phyloP scores from a whole-genome alignment of 2,329 filamentous ascomycete genomes.

The Geoglossum cookeanum region DNA sequence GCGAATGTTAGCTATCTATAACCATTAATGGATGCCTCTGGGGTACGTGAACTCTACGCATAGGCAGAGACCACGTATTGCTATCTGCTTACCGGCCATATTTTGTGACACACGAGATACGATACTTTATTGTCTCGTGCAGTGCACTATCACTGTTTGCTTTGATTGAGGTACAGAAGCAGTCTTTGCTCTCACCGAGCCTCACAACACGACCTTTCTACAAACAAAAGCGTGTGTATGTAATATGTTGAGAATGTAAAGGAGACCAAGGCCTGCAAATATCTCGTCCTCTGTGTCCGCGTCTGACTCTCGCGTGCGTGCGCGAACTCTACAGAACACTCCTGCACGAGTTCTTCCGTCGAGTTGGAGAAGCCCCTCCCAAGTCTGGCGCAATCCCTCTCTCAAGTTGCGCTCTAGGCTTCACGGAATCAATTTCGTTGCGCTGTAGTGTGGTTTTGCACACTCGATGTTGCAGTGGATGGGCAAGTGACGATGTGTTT shows the following conservation, averaged over 20 bases:
- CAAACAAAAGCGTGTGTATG: slow-evolving; percentile 3
- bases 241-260: neutral
- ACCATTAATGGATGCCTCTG: neutral
- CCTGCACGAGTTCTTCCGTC: neutral
- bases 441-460: neutral
- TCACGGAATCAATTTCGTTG: neutral
- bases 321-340: neutral
- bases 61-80: slow-evolving; percentile 12
- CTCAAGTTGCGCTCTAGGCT: neutral
- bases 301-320: neutral
- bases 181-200: neutral
- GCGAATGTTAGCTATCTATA: slow-evolving; percentile 3
- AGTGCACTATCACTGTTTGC: slow-evolving; percentile 1
- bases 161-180: slow-evolving; percentile 2
- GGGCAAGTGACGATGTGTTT: neutral
- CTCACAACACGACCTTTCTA: slow-evolving; percentile 2
- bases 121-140: slow-evolving; percentile 3
- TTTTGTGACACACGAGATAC: slow-evolving; percentile 13
- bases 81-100: slow-evolving; percentile 42
- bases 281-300: neutral
- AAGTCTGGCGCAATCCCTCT: neutral
- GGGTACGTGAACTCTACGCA: slow-evolving; percentile 2
- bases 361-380: neutral
- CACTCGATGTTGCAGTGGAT: neutral
- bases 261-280: slow-evolving; percentile 1